phyloP scores from a whole-genome alignment of 257 asterid genomes.

The Ocimum tenuiflorum region DNA sequence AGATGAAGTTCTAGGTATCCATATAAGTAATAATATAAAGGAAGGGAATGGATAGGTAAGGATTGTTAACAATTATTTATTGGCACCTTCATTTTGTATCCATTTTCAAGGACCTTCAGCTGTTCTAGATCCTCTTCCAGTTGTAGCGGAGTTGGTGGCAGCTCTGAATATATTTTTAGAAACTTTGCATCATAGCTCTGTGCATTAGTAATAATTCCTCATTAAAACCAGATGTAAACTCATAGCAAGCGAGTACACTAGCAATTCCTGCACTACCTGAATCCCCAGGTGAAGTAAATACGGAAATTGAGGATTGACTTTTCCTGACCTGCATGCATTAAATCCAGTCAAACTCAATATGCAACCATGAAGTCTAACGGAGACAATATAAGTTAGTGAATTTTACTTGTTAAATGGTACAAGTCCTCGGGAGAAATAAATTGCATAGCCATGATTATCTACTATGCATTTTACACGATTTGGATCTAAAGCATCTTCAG shows the following conservation, averaged over 20 bases:
- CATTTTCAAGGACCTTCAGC: conserved; percentile 88
- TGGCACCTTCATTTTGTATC: conserved; percentile 87
- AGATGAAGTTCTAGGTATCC: no score
- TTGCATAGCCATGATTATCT: conserved; percentile 68
- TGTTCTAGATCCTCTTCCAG: conserved; percentile 67
- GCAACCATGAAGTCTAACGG: conserved; percentile 3
- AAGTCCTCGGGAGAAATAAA: conserved; percentile 78
- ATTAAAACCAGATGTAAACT: neutral
- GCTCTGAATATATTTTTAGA: conserved; percentile 59
- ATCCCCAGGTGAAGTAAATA: conserved; percentile 86
- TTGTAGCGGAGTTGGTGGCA: conserved; percentile 77
- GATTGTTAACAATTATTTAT: neutral
- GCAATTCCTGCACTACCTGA: conserved; percentile 40
- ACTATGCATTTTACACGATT: conserved; percentile 83
- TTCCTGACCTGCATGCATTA: conserved; percentile 53
- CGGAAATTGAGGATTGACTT: conserved; percentile 62
- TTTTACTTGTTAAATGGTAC: conserved; percentile 86
- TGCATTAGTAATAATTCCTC: neutral
- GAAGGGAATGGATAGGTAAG: neutral
- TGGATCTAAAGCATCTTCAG: conserved; percentile 77
- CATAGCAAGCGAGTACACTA: neutral
- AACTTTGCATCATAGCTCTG: conserved; percentile 86
- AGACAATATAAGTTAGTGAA: neutral
- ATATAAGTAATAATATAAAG: neutral
- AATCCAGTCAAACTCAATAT: neutral